Conservation (phyloP, 1,284 basidiomycete genomes). For the Athelia sp. region DNA sequence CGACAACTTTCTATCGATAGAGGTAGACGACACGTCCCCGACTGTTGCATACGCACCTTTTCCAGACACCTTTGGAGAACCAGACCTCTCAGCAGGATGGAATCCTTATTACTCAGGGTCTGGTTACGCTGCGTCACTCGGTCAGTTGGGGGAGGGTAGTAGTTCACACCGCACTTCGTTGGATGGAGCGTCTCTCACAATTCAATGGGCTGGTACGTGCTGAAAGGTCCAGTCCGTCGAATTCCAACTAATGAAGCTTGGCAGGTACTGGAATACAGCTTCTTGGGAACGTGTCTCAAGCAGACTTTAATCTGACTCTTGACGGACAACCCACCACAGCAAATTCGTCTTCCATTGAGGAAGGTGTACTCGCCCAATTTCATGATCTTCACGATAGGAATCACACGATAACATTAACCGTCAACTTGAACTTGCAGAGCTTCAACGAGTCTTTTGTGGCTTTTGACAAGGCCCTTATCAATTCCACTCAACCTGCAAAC, state of each 20-base stretch:
- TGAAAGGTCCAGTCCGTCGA: slow-evolving; percentile 1
- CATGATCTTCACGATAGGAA: slow-evolving; percentile 32
- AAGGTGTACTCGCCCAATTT: slow-evolving; percentile 38
- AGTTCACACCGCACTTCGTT: slow-evolving; percentile 56
- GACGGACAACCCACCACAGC: slow-evolving; percentile 30
- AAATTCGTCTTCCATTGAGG: slow-evolving; percentile 16
- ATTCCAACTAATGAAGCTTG: slow-evolving; percentile 2
- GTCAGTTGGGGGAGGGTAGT: slow-evolving; percentile 45
- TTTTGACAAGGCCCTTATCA: slow-evolving; percentile 47
- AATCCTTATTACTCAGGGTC: slow-evolving; percentile 51
- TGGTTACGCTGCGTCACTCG: slow-evolving; percentile 39
- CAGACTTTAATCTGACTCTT: slow-evolving; percentile 39
- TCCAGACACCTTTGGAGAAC: slow-evolving; percentile 41
- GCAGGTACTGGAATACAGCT: slow-evolving; percentile 54
- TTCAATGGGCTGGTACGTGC: slow-evolving; percentile 58
- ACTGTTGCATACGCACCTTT: slow-evolving; percentile 56
- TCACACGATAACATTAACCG: slow-evolving; percentile 44
- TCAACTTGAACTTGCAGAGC: slow-evolving; percentile 24
- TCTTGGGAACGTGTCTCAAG: slow-evolving; percentile 37
- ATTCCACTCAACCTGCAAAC: slow-evolving; percentile 25
- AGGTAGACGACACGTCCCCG: slow-evolving; percentile 65
- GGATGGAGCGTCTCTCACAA: slow-evolving; percentile 47
- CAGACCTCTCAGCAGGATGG: slow-evolving; percentile 56
- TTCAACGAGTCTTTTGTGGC: slow-evolving; percentile 34
- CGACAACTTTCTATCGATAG: slow-evolving; percentile 37